phyloP scores from a whole-genome alignment of 2,329 filamentous ascomycete genomes.

The Aspergillus sp. region DNA sequence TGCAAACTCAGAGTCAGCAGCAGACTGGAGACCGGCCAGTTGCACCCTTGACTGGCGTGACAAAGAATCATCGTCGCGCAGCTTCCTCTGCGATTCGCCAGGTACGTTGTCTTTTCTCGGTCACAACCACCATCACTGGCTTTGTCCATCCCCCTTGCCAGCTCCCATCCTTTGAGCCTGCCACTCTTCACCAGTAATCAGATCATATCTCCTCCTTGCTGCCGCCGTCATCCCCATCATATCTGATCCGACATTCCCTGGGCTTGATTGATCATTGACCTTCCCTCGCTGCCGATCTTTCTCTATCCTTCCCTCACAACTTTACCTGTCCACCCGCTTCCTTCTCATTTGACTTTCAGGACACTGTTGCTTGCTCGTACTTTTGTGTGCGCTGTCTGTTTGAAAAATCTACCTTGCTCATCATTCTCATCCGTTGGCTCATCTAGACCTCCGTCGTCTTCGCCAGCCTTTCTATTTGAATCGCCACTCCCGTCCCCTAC shows the following conservation, averaged over 20 bases:
- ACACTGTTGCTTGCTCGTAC: too few species aligned
- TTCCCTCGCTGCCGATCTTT: slow-evolving; percentile 18
- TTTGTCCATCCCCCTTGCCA: background rate
- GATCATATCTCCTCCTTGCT: slow-evolving; percentile 11
- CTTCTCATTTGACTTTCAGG: slow-evolving; percentile 1
- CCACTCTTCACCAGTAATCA: background rate
- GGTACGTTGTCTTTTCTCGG: slow-evolving; percentile 9
- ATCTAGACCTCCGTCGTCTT: slow-evolving; percentile 7
- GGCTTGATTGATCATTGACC: slow-evolving; percentile 20
- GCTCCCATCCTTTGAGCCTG: background rate
- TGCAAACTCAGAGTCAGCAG: background rate
- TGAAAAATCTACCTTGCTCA: background rate
- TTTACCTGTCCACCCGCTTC: slow-evolving; percentile 12
- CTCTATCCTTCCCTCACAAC: slow-evolving; percentile 5
- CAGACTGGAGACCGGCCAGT: background rate
- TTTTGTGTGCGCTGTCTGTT: too few species aligned
- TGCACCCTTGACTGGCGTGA: background rate
- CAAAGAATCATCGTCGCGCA: slow-evolving; percentile 2
- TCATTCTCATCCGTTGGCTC: slow-evolving; percentile 7
- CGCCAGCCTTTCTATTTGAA: slow-evolving; percentile 4
- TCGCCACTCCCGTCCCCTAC: slow-evolving; percentile 16
- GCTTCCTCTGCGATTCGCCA: background rate
- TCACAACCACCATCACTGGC: slow-evolving; percentile 7
- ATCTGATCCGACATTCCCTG: slow-evolving; percentile 23
- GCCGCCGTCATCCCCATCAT: slow-evolving; percentile 16